These are phyloP conservation scores for Bisporella sp. DNA, from an alignment of 2,329 filamentous ascomycete species.

Conservation along the genomic window DNA sequence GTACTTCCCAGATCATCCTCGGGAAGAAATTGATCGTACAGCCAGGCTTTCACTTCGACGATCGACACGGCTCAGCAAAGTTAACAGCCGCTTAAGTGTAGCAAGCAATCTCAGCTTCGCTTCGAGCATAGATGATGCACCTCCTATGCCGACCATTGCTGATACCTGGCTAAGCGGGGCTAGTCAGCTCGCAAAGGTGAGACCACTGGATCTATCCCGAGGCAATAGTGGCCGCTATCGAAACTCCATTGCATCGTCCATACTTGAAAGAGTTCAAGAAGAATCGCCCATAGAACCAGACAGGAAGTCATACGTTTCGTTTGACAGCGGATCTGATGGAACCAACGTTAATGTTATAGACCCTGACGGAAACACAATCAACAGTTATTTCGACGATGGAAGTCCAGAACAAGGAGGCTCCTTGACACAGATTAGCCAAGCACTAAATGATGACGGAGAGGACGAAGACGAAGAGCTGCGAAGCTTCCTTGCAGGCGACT, in stretches of 20 bases:
- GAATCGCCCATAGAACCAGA: slow-evolving; percentile 80
- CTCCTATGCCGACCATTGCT: slow-evolving; percentile 90
- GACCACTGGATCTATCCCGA: slow-evolving; percentile 36
- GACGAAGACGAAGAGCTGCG: slow-evolving; percentile 83
- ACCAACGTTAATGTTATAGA: slow-evolving; percentile 68
- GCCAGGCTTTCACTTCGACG: slow-evolving; percentile 87
- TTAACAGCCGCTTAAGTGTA: slow-evolving; percentile 87
- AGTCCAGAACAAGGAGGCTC: slow-evolving; percentile 68
- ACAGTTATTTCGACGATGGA: slow-evolving; percentile 82
- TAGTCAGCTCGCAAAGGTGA: slow-evolving; percentile 44
- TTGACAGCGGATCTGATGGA: slow-evolving; percentile 65
- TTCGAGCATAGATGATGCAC: slow-evolving; percentile 86
- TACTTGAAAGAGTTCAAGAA: slow-evolving; percentile 85
- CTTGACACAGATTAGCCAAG: slow-evolving; percentile 75
- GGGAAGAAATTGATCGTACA: slow-evolving; percentile 92
- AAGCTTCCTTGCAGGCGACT: slow-evolving; percentile 86
- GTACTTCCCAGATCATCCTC: slow-evolving; percentile 93
- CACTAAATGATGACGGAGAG: slow-evolving; percentile 84
- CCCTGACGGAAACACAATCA: slow-evolving; percentile 61
- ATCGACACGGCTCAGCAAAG: slow-evolving; percentile 84
- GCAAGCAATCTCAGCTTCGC: slow-evolving; percentile 90
- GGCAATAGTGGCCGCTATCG: slow-evolving; percentile 52
- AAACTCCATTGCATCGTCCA: slow-evolving; percentile 82
- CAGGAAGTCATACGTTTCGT: slow-evolving; percentile 90
- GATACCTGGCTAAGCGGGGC: slow-evolving; percentile 77